Evolutionary conservation across 1,284 basidiomycete genomes (phyloP), one percentile per base, ranked within the genome.

Genomic region (Tilletia caries): DNA sequence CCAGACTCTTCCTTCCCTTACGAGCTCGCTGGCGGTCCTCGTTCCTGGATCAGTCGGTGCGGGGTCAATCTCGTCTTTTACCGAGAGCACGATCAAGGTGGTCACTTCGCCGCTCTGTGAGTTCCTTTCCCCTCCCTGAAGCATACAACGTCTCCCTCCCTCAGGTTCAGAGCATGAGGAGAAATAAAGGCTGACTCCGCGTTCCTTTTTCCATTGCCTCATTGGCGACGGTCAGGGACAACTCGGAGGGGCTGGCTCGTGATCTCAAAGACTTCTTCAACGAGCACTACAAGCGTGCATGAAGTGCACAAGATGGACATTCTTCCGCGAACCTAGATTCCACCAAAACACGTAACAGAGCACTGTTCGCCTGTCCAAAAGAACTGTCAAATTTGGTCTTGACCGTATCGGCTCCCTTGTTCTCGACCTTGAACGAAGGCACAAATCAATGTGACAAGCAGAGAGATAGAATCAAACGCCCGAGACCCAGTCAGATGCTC

Each of bases 61-160:
- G 20, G 60, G 1, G 64, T 77, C 67, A 73, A 79, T 27, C 70
- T 71, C 60, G 70, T 73, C 43, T 73, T 44, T 27, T 71, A 71
- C 70, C 73, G 70, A 64, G 60, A 71, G 67, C 76, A 77, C 64
- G 74, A 78, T 4, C 71, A 66, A 43, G 77, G 77, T 23, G 77
- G 77, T 37, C 77, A 79, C 67, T 79, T 79, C 70, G 77, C 77
- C 46, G 77, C 74, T 1, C 64, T 77, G 74, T 77, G 64, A 76
- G 76, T 76, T 1, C 46, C 29, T 50, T 6, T n/a, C 8, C 48
- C 64, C 43, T 8, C 8, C 18, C n/a, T 48, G 34, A 15, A 6
- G 13, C 13, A n/a, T 37, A 60, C 52, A 12, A 37, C 23, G 10
- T n/a, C n/a, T n/a, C n/a, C n/a, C n/a, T n/a, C n/a, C n/a, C n/a